Percentiles rank a stretch among this genome's conserved stretches.
Conservation (phyloP, 805 yeast genomes). For the Nakazawaea wyomingensis region DNA sequence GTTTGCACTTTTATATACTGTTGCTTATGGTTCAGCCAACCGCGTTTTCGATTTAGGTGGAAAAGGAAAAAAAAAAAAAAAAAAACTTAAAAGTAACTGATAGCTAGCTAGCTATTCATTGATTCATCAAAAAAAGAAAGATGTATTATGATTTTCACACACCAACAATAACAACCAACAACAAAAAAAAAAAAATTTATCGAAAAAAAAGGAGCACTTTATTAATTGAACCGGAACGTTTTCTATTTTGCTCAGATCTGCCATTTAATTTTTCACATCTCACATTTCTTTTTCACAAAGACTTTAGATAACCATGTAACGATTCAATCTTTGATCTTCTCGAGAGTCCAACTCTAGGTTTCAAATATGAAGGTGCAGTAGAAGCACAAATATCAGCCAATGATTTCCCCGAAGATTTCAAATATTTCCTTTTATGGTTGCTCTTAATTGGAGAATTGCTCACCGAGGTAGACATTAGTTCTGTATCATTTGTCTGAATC, state of each 20-base stretch:
- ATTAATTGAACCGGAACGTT: neutral
- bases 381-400: conserved; percentile 4
- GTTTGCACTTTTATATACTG: no score
- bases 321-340: conserved; percentile 5
- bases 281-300: neutral
- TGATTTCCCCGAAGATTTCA: neutral
- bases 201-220: no score
- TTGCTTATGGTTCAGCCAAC: no score
- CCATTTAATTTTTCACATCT: neutral
- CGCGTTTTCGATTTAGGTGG: neutral
- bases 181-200: neutral
- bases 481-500: neutral
- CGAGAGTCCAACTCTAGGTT: conserved; percentile 8
- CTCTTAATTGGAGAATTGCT: neutral
- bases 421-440: neutral
- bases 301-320: conserved; percentile 6
- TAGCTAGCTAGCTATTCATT: no score
- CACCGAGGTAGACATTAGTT: neutral
- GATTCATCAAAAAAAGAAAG: no score
- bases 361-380: conserved; percentile 3
- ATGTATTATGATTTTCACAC: no score
- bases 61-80: neutral
- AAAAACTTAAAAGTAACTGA: neutral
- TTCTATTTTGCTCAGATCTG: conserved; percentile 3
- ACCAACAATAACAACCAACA: no score